Base-by-base conservation (phyloP, 1,284 basidiomycete genomes). In the Neotropicomus parvogracilis region DNA sequence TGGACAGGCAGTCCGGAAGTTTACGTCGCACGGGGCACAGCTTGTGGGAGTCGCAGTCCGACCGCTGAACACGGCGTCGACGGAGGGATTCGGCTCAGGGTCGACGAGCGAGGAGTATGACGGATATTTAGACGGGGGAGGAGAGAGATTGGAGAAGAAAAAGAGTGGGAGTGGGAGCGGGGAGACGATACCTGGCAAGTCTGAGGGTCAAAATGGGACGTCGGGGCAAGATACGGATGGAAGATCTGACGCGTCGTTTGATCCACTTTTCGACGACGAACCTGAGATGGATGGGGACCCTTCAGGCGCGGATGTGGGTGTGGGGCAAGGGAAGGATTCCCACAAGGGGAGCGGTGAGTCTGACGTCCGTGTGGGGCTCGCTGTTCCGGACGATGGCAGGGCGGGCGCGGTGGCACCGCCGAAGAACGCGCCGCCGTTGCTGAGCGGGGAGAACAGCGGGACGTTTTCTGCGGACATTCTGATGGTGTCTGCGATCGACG, bases 401-500 rank as follows among this genome's bases (percentile, higher is more conserved):
- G 59, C 62, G 46, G 51, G 40, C 39, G 53, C 59, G 41, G 51
- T 77, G 31, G 70, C 72, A 19, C 72, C 77, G 39, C 83, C 85
- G 1, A 86, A 85, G 60, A 84, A 82, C 54, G 85, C 85, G 8
- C 85, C 86, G 16, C 83, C 85, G 0, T 67, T 87, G 20, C 70
- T 95, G 27, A 81, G 88, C 54, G 69, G 78, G 0, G 62, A 74
- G 11, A 73, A 70, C 7, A 91, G 83, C 58, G 65, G 75, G 19
- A 69, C 76, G 14, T 91, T 86, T 67, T 95, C 91, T 20, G 73
- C 85, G 4, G 91, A 98, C 63, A 69, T 97, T 32, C 68, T 99
- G 35, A 79, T 99, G 78, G 94, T 92, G 4, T 86, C 88, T 21
- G 87, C 86, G 8, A 87, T 97, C 54, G 94, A 97, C 58, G 95